These are phyloP conservation scores for Neonectria neomacrospora DNA, from an alignment of 2,329 filamentous ascomycete genomes.

Conservation along the genomic window DNA sequence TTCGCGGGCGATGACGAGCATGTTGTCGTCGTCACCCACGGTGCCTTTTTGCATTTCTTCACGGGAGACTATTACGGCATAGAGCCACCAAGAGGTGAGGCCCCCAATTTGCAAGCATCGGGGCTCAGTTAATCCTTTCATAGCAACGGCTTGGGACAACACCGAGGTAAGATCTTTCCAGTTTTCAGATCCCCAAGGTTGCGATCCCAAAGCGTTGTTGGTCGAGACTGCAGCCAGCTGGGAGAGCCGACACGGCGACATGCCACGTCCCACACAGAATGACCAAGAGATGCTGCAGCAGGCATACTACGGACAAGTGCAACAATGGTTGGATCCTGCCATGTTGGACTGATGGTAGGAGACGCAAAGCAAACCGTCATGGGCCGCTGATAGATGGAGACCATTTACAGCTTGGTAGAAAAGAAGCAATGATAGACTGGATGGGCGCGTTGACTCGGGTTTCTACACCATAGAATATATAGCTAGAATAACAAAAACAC, in stretches of 20 bases:
- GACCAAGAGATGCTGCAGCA: conserved; percentile 9
- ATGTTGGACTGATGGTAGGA: neutral
- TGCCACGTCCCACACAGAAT: conserved; percentile 4
- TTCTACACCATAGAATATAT: no score
- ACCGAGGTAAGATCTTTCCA: conserved; percentile 17
- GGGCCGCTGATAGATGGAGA: no score
- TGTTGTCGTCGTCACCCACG: conserved; percentile 19
- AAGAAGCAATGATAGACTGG: no score
- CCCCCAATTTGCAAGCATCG: no score
- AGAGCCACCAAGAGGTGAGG: conserved; percentile 14
- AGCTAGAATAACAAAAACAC: no score
- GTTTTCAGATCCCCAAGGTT: neutral
- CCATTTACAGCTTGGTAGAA: no score
- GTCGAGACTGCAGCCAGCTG: conserved; percentile 18
- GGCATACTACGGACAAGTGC: conserved; percentile 8
- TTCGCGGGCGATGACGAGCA: conserved; percentile 10
- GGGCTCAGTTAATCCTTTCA: neutral
- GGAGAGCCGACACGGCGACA: conserved; percentile 7
- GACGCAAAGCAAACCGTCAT: no score
- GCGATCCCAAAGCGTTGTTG: neutral
- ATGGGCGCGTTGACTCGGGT: no score
- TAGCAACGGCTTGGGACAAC: conserved; percentile 20
- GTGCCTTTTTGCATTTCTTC: conserved; percentile 23
- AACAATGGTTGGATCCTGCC: neutral
- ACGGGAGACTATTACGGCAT: conserved; percentile 20